Evolutionary conservation across 2,329 filamentous ascomycete species (phyloP), one percentile per base, ranked within the genome.

Genomic region (Tricladium varicosporioides): DNA sequence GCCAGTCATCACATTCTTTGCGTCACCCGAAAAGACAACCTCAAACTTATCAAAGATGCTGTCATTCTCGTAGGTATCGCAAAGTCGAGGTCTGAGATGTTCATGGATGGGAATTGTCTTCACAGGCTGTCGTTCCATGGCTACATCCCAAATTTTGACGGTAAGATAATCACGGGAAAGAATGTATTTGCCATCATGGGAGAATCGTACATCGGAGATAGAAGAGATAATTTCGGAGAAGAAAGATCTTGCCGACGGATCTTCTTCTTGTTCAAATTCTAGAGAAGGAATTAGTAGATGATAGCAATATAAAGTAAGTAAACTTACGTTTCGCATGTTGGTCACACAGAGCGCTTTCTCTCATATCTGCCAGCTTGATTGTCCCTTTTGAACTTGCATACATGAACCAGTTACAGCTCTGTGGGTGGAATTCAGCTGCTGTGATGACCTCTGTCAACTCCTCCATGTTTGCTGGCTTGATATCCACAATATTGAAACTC

Each of bases 1-100:
- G 67, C 94, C 94, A 5, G 94, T 99, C 94, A 99, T 99, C 64
- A 97, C 94, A 68, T 99, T 97, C 81, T 96, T 95, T 42, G 92
- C 91, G 74, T 97, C 93, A 19, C 94, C 94, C 1, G 93, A 97
- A 78, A 99, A 99, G 52, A 97, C 93, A 44, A 99, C 94, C 76
- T 99, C 94, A 65, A 99, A 99, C 75, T 99, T 99, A 83, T 99
- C 94, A 71, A 99, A 99, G 71, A 99, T 99, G 74, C 92, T 96
- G 71, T 99, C 94, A 69, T 99, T 99, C 77, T 99, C 94, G 69
- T 99, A 99, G 2, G 94, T 99, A 71, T 99, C 94, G 75, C 94
- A 99, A 55, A 99, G 82, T 60, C 92, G 86, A 18, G 94, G 94
- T 66, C 94, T 86, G 49, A 99, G 84, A 71, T 99, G 94, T 72